A percentile compares a stretch with the other conserved stretches of the same genome.
phyloP scores from a whole-genome alignment of 2,329 filamentous ascomycete species.

The Trichoderma sp. region DNA sequence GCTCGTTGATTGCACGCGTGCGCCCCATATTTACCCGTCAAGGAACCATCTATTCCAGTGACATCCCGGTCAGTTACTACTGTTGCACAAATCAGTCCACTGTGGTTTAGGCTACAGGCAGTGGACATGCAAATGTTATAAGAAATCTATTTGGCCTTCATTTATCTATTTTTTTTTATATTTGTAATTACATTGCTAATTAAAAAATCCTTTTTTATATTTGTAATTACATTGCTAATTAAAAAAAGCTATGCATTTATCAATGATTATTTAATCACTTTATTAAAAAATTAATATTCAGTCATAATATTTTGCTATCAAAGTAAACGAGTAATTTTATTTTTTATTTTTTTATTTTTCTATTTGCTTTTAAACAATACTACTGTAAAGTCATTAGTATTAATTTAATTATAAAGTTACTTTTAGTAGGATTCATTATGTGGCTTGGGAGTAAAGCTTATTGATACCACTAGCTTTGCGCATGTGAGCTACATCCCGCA shows the following conservation, averaged over 20 bases:
- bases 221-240: no score
- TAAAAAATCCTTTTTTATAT: no score
- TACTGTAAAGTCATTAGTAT: no score
- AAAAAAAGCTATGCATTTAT: neutral
- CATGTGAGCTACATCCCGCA: neutral
- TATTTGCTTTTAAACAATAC: no score
- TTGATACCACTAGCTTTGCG: neutral
- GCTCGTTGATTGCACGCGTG: neutral
- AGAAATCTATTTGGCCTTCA: neutral
- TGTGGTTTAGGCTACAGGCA: no score
- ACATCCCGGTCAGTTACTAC: neutral
- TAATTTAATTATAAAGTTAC: no score
- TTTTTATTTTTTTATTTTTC: no score
- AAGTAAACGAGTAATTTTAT: no score
- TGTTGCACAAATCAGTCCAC: neutral
- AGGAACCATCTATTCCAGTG: neutral
- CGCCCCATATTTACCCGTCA: neutral
- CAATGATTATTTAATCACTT: neutral
- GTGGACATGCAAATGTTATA: neutral
- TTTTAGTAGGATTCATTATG: no score
- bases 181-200: neutral
- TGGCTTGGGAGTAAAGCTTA: neutral
- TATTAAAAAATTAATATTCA: neutral
- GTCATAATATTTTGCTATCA: neutral
- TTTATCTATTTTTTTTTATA: neutral